Percentiles rank a stretch among this genome's conserved stretches.
Conservation (phyloP, 2,329 filamentous ascomycete genomes). For the Fusarium illudens region DNA sequence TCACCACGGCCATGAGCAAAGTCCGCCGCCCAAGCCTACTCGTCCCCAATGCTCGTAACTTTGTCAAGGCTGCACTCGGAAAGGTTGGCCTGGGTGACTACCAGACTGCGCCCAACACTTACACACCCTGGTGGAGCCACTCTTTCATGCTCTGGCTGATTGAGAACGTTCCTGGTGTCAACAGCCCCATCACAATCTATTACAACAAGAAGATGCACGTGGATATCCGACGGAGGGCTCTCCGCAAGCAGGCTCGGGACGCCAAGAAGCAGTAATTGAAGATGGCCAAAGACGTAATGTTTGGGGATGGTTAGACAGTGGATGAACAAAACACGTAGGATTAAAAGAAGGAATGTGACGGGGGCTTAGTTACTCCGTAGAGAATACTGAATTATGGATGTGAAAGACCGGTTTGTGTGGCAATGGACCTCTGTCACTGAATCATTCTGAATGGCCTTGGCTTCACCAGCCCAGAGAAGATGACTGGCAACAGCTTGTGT, state of each 20-base stretch:
- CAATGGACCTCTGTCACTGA: not conserved
- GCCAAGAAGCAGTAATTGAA: slow-evolving; percentile 68
- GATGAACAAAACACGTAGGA: not conserved
- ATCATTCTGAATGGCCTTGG: not conserved
- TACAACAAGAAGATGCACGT: slow-evolving; percentile 76
- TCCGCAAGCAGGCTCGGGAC: slow-evolving; percentile 85
- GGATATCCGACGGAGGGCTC: slow-evolving; percentile 80
- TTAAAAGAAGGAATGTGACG: slow-evolving; percentile 9
- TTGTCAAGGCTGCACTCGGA: slow-evolving; percentile 79
- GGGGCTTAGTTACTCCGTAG: not conserved
- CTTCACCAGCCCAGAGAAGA: not conserved
- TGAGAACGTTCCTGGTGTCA: slow-evolving; percentile 64
- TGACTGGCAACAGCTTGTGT: not conserved
- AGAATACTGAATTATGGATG: not conserved
- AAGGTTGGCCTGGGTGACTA: slow-evolving; percentile 86
- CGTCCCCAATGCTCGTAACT: slow-evolving; percentile 82
- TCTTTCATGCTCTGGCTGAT: slow-evolving; percentile 87
- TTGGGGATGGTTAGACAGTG: not conserved
- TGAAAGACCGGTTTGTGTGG: not conserved
- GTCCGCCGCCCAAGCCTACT: slow-evolving; percentile 79
- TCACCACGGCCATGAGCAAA: slow-evolving; percentile 98
- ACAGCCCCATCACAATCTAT: slow-evolving; percentile 56
- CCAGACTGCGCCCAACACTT: slow-evolving; percentile 81
- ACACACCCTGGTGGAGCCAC: slow-evolving; percentile 94
- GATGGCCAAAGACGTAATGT: not conserved